Percentiles rank a stretch among this genome's conserved stretches.
Evolutionary conservation across 257 asterid genomes (phyloP).

Genomic region (Lantana camara): DNA sequence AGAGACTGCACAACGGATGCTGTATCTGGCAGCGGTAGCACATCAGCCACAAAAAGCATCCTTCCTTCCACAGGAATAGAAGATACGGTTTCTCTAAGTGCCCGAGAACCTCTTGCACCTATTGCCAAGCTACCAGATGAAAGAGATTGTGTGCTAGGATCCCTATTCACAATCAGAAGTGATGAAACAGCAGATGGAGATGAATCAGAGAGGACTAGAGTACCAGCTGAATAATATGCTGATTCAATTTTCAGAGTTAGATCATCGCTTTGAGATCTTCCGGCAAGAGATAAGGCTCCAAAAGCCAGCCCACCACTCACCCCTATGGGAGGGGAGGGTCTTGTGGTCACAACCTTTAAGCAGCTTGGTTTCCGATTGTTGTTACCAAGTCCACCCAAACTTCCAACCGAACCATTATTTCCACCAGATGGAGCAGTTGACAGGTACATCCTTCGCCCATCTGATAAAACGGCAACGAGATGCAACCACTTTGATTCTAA

Average conservation of each 20-base stretch:
- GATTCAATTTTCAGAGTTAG: conserved; percentile 87
- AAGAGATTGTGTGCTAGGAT: conserved; percentile 67
- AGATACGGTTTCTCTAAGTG: conserved; percentile 81
- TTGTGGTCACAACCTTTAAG: conserved; percentile 89
- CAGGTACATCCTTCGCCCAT: conserved; percentile 97
- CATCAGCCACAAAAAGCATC: conserved; percentile 91
- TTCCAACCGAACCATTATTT: conserved; percentile 64
- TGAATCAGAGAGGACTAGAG: conserved; percentile 87
- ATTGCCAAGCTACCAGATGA: conserved; percentile 66
- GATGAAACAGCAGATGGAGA: conserved; percentile 83
- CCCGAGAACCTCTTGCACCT: conserved; percentile 78
- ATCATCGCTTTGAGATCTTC: conserved; percentile 88
- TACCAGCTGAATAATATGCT: conserved; percentile 80
- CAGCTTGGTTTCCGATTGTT: conserved; percentile 70
- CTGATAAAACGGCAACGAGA: conserved; percentile 89
- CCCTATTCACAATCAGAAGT: conserved; percentile 81
- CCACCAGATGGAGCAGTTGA: conserved; percentile 87
- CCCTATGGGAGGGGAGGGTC: conserved; percentile 96
- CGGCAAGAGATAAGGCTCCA: conserved; percentile 79
- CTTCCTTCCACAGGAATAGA: conserved; percentile 92
- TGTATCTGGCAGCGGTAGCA: conserved; percentile 79
- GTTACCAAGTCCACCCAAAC: conserved; percentile 58
- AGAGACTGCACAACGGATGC: conserved; percentile 77
- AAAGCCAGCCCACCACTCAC: conserved; percentile 79
- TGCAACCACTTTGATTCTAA: conserved; percentile 95